phyloP scores from a whole-genome alignment of 2,329 filamentous ascomycete species.

The Fusarium denticulatum region DNA sequence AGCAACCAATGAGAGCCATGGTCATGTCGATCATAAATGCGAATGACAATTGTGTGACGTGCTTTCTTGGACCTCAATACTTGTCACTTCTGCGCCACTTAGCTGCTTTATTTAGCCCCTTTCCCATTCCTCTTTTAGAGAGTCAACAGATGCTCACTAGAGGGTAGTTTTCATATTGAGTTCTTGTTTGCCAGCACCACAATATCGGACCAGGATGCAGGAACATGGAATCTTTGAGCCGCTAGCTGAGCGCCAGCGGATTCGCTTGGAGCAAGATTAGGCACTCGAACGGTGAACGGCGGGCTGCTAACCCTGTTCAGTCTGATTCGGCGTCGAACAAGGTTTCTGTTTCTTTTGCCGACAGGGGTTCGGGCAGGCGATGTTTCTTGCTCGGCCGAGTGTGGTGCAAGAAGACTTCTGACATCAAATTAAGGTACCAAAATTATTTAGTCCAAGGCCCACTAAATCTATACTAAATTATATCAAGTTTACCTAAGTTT shows the following conservation, averaged over 20 bases:
- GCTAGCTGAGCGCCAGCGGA: not conserved
- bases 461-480: too few species aligned
- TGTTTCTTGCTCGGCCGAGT: conserved; percentile 16
- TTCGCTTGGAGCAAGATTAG: conserved; percentile 6
- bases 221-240: conserved; percentile 26
- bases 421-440: too few species aligned
- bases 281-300: conserved; percentile 8
- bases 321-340: not conserved
- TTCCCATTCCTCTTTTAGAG: not conserved
- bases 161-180: not conserved
- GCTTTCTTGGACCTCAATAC: not conserved
- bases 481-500: too few species aligned
- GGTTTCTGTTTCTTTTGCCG: not conserved
- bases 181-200: conserved; percentile 4
- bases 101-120: not conserved
- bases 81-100: not conserved
- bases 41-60: conserved; percentile 3
- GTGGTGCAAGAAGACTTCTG: too few species aligned
- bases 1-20: not conserved
- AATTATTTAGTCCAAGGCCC: too few species aligned
- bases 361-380: not conserved
- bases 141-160: not conserved
- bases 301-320: conserved; percentile 9
- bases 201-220: conserved; percentile 29
- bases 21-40: not conserved